Evolutionary conservation across 495 filamentous ascomycete genomes (phyloP).

Genomic region (Acidomyces sp.): DNA sequence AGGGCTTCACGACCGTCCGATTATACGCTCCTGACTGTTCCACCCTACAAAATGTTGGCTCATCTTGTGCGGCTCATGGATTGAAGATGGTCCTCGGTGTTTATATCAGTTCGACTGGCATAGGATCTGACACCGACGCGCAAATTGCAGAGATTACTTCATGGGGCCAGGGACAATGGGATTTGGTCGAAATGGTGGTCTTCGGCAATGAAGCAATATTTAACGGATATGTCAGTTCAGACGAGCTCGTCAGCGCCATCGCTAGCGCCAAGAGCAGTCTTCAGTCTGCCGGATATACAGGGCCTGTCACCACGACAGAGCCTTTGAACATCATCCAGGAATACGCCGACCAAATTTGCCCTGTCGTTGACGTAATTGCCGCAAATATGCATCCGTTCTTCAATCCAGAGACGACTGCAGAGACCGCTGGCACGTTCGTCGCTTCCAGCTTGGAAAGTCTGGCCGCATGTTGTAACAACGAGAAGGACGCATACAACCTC

Average conservation of each 20-base stretch:
- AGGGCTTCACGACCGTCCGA: slow-evolving; percentile 72
- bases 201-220: slow-evolving; percentile 85
- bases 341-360: slow-evolving; percentile 49
- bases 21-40: slow-evolving; percentile 88
- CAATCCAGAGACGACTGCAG: slow-evolving; percentile 51
- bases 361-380: slow-evolving; percentile 60
- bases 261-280: slow-evolving; percentile 29
- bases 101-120: slow-evolving; percentile 57
- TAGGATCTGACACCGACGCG: slow-evolving; percentile 35
- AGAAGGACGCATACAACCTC: slow-evolving; percentile 56
- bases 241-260: slow-evolving; percentile 58
- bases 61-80: slow-evolving; percentile 44
- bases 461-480: slow-evolving; percentile 44
- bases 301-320: slow-evolving; percentile 74
- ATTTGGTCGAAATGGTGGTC: slow-evolving; percentile 61
- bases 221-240: slow-evolving; percentile 47
- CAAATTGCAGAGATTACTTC: slow-evolving; percentile 59
- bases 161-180: slow-evolving; percentile 56
- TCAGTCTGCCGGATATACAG: slow-evolving; percentile 40
- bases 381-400: slow-evolving; percentile 91
- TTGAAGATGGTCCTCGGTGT: slow-evolving; percentile 75
- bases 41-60: slow-evolving; percentile 60
- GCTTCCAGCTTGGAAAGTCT: slow-evolving; percentile 51
- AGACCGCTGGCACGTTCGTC: slow-evolving; percentile 61
- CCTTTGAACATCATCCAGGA: slow-evolving; percentile 56